A percentile compares a stretch with the other conserved stretches of the same genome.
phyloP scores from a whole-genome alignment of 1,139 yeast species.

The Eremothecium sinecaudum region DNA sequence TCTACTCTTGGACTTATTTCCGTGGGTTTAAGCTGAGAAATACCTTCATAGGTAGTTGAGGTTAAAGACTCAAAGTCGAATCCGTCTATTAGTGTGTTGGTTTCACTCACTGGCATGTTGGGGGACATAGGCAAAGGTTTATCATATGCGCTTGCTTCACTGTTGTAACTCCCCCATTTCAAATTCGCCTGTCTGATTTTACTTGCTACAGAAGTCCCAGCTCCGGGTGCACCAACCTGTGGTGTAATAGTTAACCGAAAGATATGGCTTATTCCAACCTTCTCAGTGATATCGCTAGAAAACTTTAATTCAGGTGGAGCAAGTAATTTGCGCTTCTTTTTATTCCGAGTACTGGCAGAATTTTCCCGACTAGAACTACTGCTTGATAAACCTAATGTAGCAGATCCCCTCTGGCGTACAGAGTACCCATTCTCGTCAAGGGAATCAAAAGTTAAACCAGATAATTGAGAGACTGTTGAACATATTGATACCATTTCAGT shows the following conservation, averaged over 20 bases:
- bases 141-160: slow-evolving; percentile 11
- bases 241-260: slow-evolving; percentile 12
- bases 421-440: background rate
- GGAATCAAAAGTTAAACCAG: slow-evolving; percentile 5
- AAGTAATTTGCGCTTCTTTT: slow-evolving; percentile 16
- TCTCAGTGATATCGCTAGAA: slow-evolving; percentile 9
- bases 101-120: slow-evolving; percentile 4
- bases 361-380: background rate
- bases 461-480: slow-evolving; percentile 15
- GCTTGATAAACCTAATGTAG: background rate
- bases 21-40: slow-evolving; percentile 4
- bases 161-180: slow-evolving; percentile 16
- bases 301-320: slow-evolving; percentile 20
- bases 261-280: slow-evolving; percentile 7
- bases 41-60: slow-evolving; percentile 7
- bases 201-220: slow-evolving; percentile 8
- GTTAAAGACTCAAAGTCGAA: slow-evolving; percentile 10
- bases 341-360: slow-evolving; percentile 1
- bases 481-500: slow-evolving; percentile 18
- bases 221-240: slow-evolving; percentile 5
- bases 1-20: background rate
- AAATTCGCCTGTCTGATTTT: slow-evolving; percentile 16
- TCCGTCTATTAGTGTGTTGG: slow-evolving; percentile 8
- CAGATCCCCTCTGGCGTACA: background rate
- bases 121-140: slow-evolving; percentile 15